Evolutionary conservation across 2,329 filamentous ascomycete genomes (phyloP).

Genomic region (Bipolaris bicolor): DNA sequence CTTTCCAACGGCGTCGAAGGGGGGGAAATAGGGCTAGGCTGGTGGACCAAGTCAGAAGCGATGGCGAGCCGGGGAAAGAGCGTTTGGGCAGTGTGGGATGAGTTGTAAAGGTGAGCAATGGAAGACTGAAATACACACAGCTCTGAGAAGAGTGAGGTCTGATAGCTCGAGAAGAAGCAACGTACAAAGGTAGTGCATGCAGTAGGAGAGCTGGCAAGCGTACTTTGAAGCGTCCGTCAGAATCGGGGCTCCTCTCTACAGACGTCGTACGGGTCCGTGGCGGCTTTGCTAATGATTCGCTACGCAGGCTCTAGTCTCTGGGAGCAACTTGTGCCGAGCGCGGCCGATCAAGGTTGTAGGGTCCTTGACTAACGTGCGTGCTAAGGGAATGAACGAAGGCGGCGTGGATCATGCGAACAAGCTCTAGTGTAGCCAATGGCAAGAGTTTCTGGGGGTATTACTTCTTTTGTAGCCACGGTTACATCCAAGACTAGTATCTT

Average conservation of each 20-base stretch:
- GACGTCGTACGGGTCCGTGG: slow-evolving; percentile 33
- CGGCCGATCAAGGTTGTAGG: slow-evolving; percentile 32
- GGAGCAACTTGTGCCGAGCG: slow-evolving; percentile 40
- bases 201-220: slow-evolving; percentile 25
- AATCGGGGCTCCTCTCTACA: slow-evolving; percentile 37
- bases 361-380: slow-evolving; percentile 34
- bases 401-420: slow-evolving; percentile 30
- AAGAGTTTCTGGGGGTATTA: slow-evolving; percentile 11
- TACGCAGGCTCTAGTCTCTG: slow-evolving; percentile 30
- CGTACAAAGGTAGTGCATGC: slow-evolving; percentile 16
- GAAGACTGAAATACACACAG: slow-evolving; percentile 15
- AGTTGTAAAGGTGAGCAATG: slow-evolving; percentile 13
- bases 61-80: slow-evolving; percentile 8
- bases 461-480: slow-evolving; percentile 15
- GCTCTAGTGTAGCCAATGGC: slow-evolving; percentile 30
- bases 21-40: slow-evolving; percentile 20
- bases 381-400: slow-evolving; percentile 34
- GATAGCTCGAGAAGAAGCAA: slow-evolving; percentile 20
- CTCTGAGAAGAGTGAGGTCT: slow-evolving; percentile 16
- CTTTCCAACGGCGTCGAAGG: slow-evolving; percentile 15
- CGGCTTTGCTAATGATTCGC: slow-evolving; percentile 25
- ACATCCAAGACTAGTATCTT: slow-evolving; percentile 9
- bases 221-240: slow-evolving; percentile 17
- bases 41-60: slow-evolving; percentile 19
- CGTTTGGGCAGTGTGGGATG: slow-evolving; percentile 11